These are phyloP conservation scores for Aristolochia californica DNA, from an alignment of 164 flowering plant species.

Conservation along the genomic window DNA sequence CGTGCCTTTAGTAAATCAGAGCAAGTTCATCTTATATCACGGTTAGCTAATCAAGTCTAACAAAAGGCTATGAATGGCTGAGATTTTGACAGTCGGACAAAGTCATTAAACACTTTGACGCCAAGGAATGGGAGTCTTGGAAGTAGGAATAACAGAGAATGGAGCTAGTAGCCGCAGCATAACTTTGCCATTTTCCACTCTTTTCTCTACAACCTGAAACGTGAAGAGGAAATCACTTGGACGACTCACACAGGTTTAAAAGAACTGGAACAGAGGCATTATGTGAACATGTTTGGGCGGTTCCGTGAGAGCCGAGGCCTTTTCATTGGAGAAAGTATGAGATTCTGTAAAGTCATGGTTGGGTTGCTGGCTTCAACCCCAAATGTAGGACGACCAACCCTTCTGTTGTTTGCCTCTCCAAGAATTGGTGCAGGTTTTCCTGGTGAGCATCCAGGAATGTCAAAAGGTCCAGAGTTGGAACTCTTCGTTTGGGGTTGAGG, in stretches of 20 bases:
- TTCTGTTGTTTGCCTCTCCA: slow-evolving; percentile 41
- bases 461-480: slow-evolving; percentile 66
- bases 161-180: neutral
- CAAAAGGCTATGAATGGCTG: too few species aligned
- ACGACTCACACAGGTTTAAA: neutral
- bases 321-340: slow-evolving; percentile 81
- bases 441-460: slow-evolving; percentile 24
- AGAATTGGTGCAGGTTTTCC: slow-evolving; percentile 25
- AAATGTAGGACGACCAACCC: slow-evolving; percentile 32
- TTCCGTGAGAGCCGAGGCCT: slow-evolving; percentile 75
- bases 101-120: neutral
- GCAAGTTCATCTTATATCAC: too few species aligned
- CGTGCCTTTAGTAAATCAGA: too few species aligned
- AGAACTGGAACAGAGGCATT: slow-evolving; percentile 8
- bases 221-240: neutral
- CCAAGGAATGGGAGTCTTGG: neutral
- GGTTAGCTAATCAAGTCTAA: too few species aligned
- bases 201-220: neutral
- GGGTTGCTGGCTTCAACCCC: slow-evolving; percentile 56
- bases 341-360: slow-evolving; percentile 65
- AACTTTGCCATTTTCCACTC: neutral
- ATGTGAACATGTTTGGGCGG: slow-evolving; percentile 69
- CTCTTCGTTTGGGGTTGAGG: slow-evolving; percentile 58
- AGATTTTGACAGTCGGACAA: neutral
- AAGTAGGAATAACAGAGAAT: neutral